Conservation (phyloP, 2,329 filamentous ascomycete species). For the Colletotrichum gigasporum region DNA sequence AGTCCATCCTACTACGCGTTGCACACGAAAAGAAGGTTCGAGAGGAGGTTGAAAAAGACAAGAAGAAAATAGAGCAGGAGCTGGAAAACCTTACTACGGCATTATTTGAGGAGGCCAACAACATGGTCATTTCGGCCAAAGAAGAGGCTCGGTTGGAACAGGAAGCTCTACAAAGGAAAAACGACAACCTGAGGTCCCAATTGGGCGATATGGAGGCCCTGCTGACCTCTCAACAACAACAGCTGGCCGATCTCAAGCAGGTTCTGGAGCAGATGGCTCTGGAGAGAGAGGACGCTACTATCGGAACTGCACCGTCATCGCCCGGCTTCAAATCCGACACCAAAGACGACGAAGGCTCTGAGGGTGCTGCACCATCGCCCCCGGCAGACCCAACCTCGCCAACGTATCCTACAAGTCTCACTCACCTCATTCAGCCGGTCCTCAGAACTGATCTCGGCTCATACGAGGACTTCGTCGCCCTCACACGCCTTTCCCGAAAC, state of each 20-base stretch:
- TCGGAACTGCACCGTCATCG: constrained; percentile 82
- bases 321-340: constrained; percentile 78
- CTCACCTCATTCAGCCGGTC: constrained; percentile 83
- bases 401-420: constrained; percentile 75
- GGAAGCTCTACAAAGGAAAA: constrained; percentile 82
- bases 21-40: constrained; percentile 73
- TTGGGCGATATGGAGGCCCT: constrained; percentile 87
- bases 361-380: constrained; percentile 45
- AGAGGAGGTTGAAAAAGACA: constrained; percentile 77
- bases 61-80: constrained; percentile 91
- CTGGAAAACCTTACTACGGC: constrained; percentile 89
- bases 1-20: constrained; percentile 64
- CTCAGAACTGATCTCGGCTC: constrained; percentile 82
- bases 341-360: constrained; percentile 54
- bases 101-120: constrained; percentile 98
- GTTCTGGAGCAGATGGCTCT: constrained; percentile 89
- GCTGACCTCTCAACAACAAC: constrained; percentile 90
- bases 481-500: constrained; percentile 75
- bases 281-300: constrained; percentile 76
- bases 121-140: constrained; percentile 94
- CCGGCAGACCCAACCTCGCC: constrained; percentile 58
- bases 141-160: constrained; percentile 88
- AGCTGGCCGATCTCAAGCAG: constrained; percentile 87
- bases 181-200: constrained; percentile 87
- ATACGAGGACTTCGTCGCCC: constrained; percentile 85